Percentiles rank a stretch among this genome's conserved stretches.
Evolutionary conservation across 768 basidiomycete genomes (phyloP).

Genomic region (Naganishia randhawae): DNA sequence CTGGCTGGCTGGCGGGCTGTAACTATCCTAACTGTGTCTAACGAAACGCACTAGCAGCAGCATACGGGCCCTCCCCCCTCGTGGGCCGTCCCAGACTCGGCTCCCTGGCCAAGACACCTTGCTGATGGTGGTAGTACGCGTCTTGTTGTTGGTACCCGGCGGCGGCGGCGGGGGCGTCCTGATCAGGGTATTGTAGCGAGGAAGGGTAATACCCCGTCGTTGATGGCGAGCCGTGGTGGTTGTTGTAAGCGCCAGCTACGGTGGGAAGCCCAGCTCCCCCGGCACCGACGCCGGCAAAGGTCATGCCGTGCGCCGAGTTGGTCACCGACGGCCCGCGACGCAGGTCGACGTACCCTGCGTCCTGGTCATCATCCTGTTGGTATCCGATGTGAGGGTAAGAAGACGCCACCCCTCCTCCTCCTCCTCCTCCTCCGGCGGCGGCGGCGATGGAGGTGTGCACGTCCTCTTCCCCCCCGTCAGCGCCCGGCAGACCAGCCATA

Average conservation of each 20-base stretch:
- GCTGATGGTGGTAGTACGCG: neutral
- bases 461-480: neutral
- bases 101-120: constrained; percentile 13
- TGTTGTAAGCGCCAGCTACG: neutral
- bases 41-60: constrained; percentile 19
- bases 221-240: no score
- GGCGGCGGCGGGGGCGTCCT: neutral
- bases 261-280: constrained; percentile 22
- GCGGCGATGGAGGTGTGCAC: no score
- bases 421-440: no score
- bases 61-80: constrained; percentile 30
- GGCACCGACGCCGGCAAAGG: constrained; percentile 24
- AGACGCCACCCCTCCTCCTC: no score
- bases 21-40: no score
- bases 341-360: constrained; percentile 43
- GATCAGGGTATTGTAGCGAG: neutral
- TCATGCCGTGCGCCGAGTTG: neutral
- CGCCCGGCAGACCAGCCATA: constrained; percentile 34
- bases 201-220: neutral
- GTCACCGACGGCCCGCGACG: constrained; percentile 36
- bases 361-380: constrained; percentile 30
- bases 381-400: constrained; percentile 27
- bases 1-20: no score
- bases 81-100: constrained; percentile 30
- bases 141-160: no score